Base-by-base conservation (phyloP, 2,329 filamentous ascomycete species). In the Metarhizium anisopliae region DNA sequence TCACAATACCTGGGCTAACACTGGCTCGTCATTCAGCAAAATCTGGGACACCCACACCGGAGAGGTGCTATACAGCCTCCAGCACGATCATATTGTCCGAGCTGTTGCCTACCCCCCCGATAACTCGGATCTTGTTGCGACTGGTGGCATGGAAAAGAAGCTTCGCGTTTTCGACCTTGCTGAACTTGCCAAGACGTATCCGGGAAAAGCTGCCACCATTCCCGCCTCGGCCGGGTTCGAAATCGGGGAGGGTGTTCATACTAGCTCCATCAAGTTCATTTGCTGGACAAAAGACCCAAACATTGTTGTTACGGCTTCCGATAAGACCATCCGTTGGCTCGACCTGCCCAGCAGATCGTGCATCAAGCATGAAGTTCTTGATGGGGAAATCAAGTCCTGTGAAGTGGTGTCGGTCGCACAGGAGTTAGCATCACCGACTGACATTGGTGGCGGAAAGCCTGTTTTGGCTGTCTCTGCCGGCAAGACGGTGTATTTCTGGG, bases 11-110 rank as follows among this genome's bases (percentile, higher is more conserved):
- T 32, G 52, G 35, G 42, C 20, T 47, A 45, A 43, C 10, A 47
- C 62, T 67, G 77, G 64, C 75, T 59, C 30, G 10, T 16, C 45
- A n/a, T 59, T 60, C 61, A 95, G 90, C 51, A 96, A 95, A 72
- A 87, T 99, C 53, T 99, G 95, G 94, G 91, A 99, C 66, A 96
- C 94, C 0, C 89, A 95, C 66, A 94, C 89, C 1, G 95, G 95
- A 64, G 92, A 96, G 74, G 84, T 89, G 51, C 80, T 95, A 47
- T 87, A 88, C 66, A 92, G 90, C 3, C 81, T 99, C 40, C 85
- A 93, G 67, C 94, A 99, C 71, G 84, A 91, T 61, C 94, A 99
- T 71, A 96, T 99, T 61, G 94, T 97, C 59, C 90, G 94, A 60
- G 89, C 93, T 43, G 84, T 97, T 59, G 91, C 94, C 11, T 97